Evolutionary conservation across 305 asterid genomes (phyloP), one percentile per base, ranked within the genome.

Genomic region (Galium porrigens): DNA sequence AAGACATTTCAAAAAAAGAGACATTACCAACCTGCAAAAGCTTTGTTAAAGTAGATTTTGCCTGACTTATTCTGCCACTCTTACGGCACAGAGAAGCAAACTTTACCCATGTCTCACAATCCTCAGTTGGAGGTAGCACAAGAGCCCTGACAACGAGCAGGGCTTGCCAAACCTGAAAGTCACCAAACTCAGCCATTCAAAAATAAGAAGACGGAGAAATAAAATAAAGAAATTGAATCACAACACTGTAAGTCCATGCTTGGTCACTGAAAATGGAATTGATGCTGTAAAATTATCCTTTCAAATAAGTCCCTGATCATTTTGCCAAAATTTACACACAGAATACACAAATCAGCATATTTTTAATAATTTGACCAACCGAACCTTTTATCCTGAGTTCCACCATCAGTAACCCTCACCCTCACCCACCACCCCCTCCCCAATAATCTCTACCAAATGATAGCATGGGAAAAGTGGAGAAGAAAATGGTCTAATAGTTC

Each of bases 31-130:
- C 99, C 96, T 86, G 99, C 70, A 94, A 80, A 73, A 94, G 96
- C 74, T 89, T 94, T 64, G 81, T 81, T 75, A 94, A 78, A 61
- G 99, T 94, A 52, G 97, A 87, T 83, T 83, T 86, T 66, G 99
- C 96, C 78, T 90, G 99, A 80, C 94, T 86, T 61, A 90, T 90
- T 78, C 99, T 82, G 82, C 97, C 95, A 85, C 86, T 90, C 82
- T 85, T 86, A 68, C 97, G 96, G 78, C 97, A 94, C 63, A 94
- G 94, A 34, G 94, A 90, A 33, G 95, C 95, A 81, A 94, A 94
- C 77, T 94, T 87, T 80, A 88, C 88, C 99, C 99, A 94, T 64
- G 94, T 90, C 78, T 90, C 99, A 11, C 87, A 84, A 73, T 94
- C 99, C 79, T 94, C 99, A 25, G 95, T 85, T 63, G 95, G 97